Base-by-base conservation (phyloP, 202 grass and related monocot species). In the Musa balbisiana region DNA sequence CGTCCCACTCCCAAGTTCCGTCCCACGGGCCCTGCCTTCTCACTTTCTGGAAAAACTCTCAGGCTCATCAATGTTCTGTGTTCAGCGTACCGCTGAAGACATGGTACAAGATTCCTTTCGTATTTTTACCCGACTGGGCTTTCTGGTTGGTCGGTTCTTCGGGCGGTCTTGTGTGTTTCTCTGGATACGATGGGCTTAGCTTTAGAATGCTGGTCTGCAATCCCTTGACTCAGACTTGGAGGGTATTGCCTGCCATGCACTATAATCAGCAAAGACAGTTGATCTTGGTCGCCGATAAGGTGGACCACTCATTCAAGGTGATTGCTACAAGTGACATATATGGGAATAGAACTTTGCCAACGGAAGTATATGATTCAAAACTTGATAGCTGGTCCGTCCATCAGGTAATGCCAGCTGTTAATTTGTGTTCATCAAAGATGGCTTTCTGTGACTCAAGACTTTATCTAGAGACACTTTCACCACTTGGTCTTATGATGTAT, bases 401-500 rank as follows among this genome's bases (percentile, higher is more conserved):
- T 52, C 90, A 97, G 80, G 89, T 84, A 82, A 93, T 97, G 84
- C 94, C 94, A 0, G 78, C 82, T 2, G 86, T 83, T 22, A 97
- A 87, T 71, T 88, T 97, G 8, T 97, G 94, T 77, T 97, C 90
- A 5, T 97, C 90, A 0, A 97, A 97, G 64, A 97, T 97, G 90
- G 94, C 94, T 0, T 86, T 97, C 80, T 97, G 94, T 1, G 90
- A 91, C 82, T 97, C 94, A 8, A 84, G 86, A 78, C 52, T 97
- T 13, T 97, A 97, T 82, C 64, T 97, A 64, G 94, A 97, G 84
- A 97, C 94, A 49, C 90, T 97, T 64, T 93, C 91, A 52, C 94
- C 94, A 12, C 87, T 97, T 1, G 94, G 94, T n/a, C 82, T 97
- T 62, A 93, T 97, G 94, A 92, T 93, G 86, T 97, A 93, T 19